A percentile compares a stretch with the other conserved stretches of the same genome.
phyloP scores from a whole-genome alignment of 768 basidiomycete species.

The Butyriboletus loyo region DNA sequence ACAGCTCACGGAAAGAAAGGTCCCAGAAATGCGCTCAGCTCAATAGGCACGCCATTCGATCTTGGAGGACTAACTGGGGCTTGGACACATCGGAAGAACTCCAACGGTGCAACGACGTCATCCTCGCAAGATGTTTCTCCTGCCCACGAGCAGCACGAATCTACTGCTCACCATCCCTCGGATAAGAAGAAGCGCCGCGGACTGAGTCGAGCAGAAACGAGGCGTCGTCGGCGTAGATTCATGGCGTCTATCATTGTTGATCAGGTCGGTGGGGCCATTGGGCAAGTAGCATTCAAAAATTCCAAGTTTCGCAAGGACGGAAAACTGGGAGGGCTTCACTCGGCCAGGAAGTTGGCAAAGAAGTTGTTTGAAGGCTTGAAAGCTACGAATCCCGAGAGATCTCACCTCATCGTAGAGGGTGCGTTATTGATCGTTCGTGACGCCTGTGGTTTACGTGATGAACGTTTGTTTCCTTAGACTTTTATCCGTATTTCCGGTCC shows the following conservation, averaged over 20 bases:
- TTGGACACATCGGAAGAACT: slow-evolving; percentile 16
- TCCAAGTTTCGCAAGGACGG: slow-evolving; percentile 56
- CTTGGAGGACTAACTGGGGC: slow-evolving; percentile 18
- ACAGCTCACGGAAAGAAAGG: slow-evolving; percentile 43
- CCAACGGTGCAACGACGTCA: slow-evolving; percentile 5
- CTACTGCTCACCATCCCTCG: slow-evolving; percentile 3
- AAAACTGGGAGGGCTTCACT: slow-evolving; percentile 54
- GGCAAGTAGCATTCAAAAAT: slow-evolving; percentile 67
- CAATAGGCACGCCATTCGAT: slow-evolving; percentile 38
- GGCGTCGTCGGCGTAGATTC: slow-evolving; percentile 45
- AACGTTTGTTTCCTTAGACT: slow-evolving; percentile 45
- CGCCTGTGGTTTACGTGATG: background rate
- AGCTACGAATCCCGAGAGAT: slow-evolving; percentile 55
- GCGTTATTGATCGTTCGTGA: slow-evolving; percentile 8
- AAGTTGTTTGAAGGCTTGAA: slow-evolving; percentile 65
- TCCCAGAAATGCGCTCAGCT: slow-evolving; percentile 39
- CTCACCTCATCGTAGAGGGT: slow-evolving; percentile 69
- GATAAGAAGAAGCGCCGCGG: slow-evolving; percentile 16
- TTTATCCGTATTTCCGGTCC: slow-evolving; percentile 71
- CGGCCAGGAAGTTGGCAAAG: slow-evolving; percentile 63
- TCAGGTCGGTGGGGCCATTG: slow-evolving; percentile 61
- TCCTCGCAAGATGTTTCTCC: background rate
- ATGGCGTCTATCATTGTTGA: slow-evolving; percentile 71
- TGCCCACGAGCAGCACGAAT: slow-evolving; percentile 12
- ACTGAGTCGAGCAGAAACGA: slow-evolving; percentile 30